These are phyloP conservation scores for Rhypophila decipiens DNA, from an alignment of 495 filamentous ascomycete species.

Conservation along the genomic window DNA sequence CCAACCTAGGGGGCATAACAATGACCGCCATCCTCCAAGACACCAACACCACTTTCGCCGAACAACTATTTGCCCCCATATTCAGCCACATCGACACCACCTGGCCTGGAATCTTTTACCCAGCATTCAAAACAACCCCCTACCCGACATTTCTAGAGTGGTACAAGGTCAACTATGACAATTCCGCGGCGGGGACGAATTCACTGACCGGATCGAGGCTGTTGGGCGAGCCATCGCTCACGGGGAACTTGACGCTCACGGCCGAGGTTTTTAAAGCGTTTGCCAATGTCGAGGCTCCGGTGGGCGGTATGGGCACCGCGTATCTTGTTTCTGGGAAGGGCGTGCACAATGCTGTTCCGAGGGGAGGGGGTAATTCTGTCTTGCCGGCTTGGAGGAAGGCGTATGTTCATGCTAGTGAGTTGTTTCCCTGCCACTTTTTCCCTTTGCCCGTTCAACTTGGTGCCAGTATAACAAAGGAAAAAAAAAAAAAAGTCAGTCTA, in stretches of 20 bases:
- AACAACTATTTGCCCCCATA: slow-evolving; percentile 36
- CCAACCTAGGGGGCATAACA: slow-evolving; percentile 28
- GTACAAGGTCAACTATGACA: slow-evolving; percentile 34
- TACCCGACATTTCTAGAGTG: slow-evolving; percentile 43
- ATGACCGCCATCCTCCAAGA: slow-evolving; percentile 19
- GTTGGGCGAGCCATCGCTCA: slow-evolving; percentile 27
- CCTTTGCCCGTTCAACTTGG: not conserved
- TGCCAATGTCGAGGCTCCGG: too few relatives aligned
- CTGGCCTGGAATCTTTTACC: slow-evolving; percentile 33
- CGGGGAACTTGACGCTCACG: slow-evolving; percentile 13
- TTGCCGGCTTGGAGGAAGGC: slow-evolving; percentile 52
- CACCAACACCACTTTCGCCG: slow-evolving; percentile 30
- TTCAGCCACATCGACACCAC: slow-evolving; percentile 35
- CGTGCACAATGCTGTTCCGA: slow-evolving; percentile 30
- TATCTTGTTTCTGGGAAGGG: slow-evolving; percentile 31
- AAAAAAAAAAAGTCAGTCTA: not conserved
- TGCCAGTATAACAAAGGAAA: too few relatives aligned
- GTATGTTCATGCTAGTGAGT: slow-evolving; percentile 32
- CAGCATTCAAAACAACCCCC: slow-evolving; percentile 30
- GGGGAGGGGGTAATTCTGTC: slow-evolving; percentile 38
- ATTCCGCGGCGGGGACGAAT: slow-evolving; percentile 28
- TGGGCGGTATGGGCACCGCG: slow-evolving; percentile 2
- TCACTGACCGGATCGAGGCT: slow-evolving; percentile 35
- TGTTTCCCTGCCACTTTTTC: not conserved
- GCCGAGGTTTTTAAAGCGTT: slow-evolving; percentile 19